Base-by-base conservation (phyloP, 129 eudicot species). In the Flaveria bidentis region DNA sequence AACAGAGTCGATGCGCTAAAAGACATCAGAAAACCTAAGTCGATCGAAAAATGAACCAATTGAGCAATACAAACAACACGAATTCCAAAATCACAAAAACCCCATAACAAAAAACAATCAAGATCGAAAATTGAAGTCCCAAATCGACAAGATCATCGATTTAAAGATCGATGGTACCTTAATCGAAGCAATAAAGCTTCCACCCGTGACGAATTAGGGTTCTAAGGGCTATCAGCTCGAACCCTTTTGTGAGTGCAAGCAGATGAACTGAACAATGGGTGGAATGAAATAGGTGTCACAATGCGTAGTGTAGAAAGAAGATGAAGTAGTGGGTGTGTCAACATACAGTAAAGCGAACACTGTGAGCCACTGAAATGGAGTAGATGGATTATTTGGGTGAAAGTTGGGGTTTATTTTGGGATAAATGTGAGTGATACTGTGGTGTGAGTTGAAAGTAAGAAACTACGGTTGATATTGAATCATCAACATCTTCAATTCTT, bases 321-420 rank as follows among this genome's bases (percentile, higher is more conserved):
- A 70, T 14, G 52, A 30, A 42, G 57, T 15, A 66, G 62, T 73
- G 55, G 56, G 13, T 56, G 77, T 76, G 53, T 52, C 75, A 75
- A 78, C 41, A 44, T 65, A 46, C 26, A 69, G 71, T 16, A 58
- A 62, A 42, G 62, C 72, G 80, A 22, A 79, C 51, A 67, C 57
- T 83, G 89, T 87, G 85, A 84, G 66, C 97, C 97, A 92, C 89
- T 82, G 89, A 85, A 84, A 67, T 25, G 52, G 49, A 36, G 61
- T 52, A 25, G 50, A 45, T 72, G 71, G 73, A 67, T 68, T 53
- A 73, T 45, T 77, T 82, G 79, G 76, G 39, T 55, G n/a, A 25
- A 18, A 73, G 44, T 74, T 36, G 60, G 71, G 80, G 39, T 57
- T 74, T 57, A 53, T 69, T 69, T 66, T 71, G 53, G 70, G 88